Percentiles rank a stretch among this genome's conserved stretches.
Conservation (phyloP, 2,329 filamentous ascomycete genomes). For the Pseudogymnoascus sp. region DNA sequence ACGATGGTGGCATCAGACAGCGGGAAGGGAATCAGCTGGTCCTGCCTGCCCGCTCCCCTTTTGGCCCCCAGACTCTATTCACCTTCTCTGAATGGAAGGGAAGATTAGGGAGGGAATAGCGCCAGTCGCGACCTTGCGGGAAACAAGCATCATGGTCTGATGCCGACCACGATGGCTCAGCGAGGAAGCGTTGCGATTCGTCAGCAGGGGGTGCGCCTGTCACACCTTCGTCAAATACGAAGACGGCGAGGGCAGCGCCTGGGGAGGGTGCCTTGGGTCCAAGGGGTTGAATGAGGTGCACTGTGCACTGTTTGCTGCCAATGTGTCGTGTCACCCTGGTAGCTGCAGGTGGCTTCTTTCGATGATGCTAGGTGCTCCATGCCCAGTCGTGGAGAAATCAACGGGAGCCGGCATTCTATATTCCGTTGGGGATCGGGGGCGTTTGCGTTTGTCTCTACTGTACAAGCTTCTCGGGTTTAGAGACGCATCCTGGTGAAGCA, state of each 20-base stretch:
- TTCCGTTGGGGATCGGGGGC: not conserved
- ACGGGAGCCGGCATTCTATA: not conserved
- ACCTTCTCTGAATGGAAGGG: conserved; percentile 3
- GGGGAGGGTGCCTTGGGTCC: not conserved
- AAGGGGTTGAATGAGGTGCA: not conserved
- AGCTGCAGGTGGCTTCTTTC: conserved; percentile 3
- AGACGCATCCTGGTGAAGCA: not conserved
- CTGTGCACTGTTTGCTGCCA: not conserved
- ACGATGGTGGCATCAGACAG: not conserved
- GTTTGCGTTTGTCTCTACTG: not conserved
- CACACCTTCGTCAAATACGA: not conserved
- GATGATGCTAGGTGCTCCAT: not conserved
- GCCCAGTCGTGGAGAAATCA: not conserved
- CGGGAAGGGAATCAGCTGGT: not conserved
- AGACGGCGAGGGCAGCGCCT: not conserved
- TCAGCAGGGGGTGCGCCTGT: not conserved
- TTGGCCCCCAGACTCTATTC: conserved; percentile 1
- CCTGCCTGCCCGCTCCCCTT: not conserved
- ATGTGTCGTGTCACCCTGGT: not conserved
- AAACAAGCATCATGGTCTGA: conserved; percentile 4
- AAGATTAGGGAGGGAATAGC: not conserved
- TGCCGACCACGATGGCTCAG: not conserved
- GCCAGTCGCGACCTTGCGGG: not conserved
- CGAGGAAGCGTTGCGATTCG: conserved; percentile 4
- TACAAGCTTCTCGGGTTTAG: not conserved